Conservation (phyloP, 2,329 filamentous ascomycete genomes). For the Botrytis fabae region DNA sequence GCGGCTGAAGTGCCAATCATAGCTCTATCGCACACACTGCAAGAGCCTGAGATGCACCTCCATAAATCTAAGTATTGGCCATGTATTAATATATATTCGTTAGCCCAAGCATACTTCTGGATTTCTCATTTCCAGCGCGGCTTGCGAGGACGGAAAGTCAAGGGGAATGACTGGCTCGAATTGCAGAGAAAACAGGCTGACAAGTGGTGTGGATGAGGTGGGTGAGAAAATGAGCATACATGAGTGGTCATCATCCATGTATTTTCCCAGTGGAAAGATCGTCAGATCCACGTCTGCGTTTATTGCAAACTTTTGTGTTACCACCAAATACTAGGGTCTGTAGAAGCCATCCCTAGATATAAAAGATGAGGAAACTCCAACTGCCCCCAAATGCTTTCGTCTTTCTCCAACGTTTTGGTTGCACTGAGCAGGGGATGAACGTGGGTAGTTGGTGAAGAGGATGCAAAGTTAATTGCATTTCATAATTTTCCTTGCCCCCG, state of each 20-base stretch:
- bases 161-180: slow-evolving; percentile 10
- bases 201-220: slow-evolving; percentile 14
- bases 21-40: slow-evolving; percentile 8
- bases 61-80: slow-evolving; percentile 12
- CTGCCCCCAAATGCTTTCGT: neutral
- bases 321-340: neutral
- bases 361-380: neutral
- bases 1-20: slow-evolving; percentile 32
- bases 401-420: slow-evolving; percentile 12
- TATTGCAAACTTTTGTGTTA: slow-evolving; percentile 17
- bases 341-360: slow-evolving; percentile 7
- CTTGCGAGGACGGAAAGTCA: slow-evolving; percentile 19
- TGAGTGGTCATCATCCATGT: slow-evolving; percentile 16
- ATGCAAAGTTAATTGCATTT: slow-evolving; percentile 18
- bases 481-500: slow-evolving; percentile 14
- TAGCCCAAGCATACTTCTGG: neutral
- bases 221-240: slow-evolving; percentile 12
- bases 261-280: slow-evolving; percentile 19
- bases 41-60: neutral
- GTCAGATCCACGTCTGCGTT: slow-evolving; percentile 22
- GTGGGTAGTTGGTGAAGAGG: slow-evolving; percentile 13
- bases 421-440: slow-evolving; percentile 21
- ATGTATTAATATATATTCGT: slow-evolving; percentile 18
- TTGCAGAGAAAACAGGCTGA: slow-evolving; percentile 10
- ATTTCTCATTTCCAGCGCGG: slow-evolving; percentile 25